Percentiles rank a stretch among this genome's conserved stretches.
Evolutionary conservation across 2,329 filamentous ascomycete genomes (phyloP).

Genomic region (Phaeosphaeriaceae sp.): DNA sequence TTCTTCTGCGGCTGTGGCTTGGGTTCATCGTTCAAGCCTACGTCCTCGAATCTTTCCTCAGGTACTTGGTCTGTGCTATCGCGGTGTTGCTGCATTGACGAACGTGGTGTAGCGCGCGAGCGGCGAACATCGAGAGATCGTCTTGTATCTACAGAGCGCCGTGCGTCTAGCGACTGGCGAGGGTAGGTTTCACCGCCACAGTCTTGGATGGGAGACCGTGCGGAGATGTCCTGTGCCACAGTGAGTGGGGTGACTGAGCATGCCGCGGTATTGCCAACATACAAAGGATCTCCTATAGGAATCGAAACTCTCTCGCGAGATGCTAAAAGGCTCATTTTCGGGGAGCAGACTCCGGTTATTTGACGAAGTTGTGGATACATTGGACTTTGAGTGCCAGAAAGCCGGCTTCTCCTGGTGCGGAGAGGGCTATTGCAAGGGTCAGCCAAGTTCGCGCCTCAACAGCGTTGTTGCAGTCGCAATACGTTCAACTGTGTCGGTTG

Average conservation of each 20-base stretch:
- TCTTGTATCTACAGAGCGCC: constrained; percentile 82
- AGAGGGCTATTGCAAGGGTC: constrained; percentile 62
- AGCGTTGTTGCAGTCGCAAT: no score
- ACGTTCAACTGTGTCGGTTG: no score
- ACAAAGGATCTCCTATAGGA: constrained; percentile 96
- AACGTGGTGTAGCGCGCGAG: constrained; percentile 64
- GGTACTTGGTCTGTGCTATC: constrained; percentile 66
- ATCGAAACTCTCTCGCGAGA: constrained; percentile 95
- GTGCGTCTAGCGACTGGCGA: constrained; percentile 58
- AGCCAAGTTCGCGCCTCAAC: constrained; percentile 9
- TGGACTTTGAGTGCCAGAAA: constrained; percentile 69
- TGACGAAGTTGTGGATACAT: constrained; percentile 58
- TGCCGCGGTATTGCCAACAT: constrained; percentile 49
- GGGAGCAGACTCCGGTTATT: constrained; percentile 70
- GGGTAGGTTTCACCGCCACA: constrained; percentile 59
- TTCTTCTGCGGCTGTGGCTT: constrained; percentile 69
- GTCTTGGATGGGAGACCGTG: constrained; percentile 77
- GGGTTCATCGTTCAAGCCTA: constrained; percentile 80
- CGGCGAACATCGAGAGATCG: constrained; percentile 57
- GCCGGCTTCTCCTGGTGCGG: constrained; percentile 85
- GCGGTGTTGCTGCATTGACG: constrained; percentile 64
- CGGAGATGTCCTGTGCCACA: constrained; percentile 81
- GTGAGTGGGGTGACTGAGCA: constrained; percentile 24
- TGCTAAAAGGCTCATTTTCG: constrained; percentile 92
- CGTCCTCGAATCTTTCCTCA: constrained; percentile 88